A percentile compares a stretch with the other conserved stretches of the same genome.
Conservation (phyloP, 345 rosid species). For the Citrus inodora region DNA sequence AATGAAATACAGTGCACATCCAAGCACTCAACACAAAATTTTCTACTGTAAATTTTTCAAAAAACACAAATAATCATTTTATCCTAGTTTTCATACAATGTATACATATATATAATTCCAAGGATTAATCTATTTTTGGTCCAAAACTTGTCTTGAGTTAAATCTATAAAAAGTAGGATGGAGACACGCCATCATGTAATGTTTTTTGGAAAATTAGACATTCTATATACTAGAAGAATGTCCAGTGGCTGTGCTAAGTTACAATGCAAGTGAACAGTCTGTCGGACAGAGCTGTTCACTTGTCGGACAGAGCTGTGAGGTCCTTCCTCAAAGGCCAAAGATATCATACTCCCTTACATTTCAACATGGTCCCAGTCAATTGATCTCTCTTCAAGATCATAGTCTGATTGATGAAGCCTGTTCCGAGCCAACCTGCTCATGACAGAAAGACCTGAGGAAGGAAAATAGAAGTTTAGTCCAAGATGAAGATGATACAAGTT, state of each 20-base stretch:
- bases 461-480: background rate
- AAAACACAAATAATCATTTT: background rate
- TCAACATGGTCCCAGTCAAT: slow-evolving; percentile 57
- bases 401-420: slow-evolving; percentile 45
- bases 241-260: background rate
- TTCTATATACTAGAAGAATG: background rate
- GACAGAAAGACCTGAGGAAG: slow-evolving; percentile 58
- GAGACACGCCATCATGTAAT: background rate
- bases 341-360: slow-evolving; percentile 33
- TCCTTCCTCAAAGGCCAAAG: background rate
- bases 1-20: background rate
- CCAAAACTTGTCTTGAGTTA: background rate
- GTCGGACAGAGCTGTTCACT: background rate
- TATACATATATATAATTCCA: background rate
- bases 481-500: background rate
- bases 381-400: slow-evolving; percentile 38
- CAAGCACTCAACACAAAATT: background rate
- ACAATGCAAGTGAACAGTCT: background rate
- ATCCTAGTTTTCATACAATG: background rate
- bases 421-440: slow-evolving; percentile 64
- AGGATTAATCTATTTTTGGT: background rate
- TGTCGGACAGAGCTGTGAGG: background rate
- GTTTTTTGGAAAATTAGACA: background rate
- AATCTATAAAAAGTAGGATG: background rate
- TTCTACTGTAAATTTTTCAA: background rate